Evolutionary conservation across 202 grass and related monocot species (phyloP).

Genomic region (Alloteropsis angusta): DNA sequence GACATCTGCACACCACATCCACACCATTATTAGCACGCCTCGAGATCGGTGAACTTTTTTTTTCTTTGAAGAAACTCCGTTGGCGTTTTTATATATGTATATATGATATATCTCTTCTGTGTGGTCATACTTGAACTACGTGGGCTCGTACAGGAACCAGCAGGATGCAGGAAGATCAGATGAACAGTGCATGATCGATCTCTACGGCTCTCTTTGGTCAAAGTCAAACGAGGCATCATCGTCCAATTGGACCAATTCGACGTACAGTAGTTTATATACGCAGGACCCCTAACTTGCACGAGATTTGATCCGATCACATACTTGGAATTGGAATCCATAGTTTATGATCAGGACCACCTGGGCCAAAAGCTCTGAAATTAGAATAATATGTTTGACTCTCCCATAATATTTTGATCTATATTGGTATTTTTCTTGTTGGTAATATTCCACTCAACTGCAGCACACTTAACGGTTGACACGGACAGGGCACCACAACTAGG

Average conservation of each 20-base stretch:
- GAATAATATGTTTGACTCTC: background rate
- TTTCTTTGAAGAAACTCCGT: background rate
- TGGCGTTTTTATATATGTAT: background rate
- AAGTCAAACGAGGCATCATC: constrained; percentile 15
- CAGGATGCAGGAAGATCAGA: background rate
- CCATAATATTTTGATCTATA: background rate
- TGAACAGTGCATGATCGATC: background rate
- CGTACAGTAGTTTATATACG: background rate
- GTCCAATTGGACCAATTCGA: too few relatives aligned
- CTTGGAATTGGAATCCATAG: background rate
- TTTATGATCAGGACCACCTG: background rate
- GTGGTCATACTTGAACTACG: background rate
- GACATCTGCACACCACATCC: constrained; percentile 57
- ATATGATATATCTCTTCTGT: background rate
- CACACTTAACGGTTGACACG: background rate
- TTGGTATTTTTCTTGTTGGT: background rate
- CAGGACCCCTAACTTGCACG: background rate
- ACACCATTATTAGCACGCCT: background rate
- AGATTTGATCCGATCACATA: background rate
- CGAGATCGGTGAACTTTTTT: background rate
- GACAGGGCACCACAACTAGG: background rate
- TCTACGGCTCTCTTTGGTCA: background rate
- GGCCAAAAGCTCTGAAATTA: background rate
- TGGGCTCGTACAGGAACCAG: background rate
- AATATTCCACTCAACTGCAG: background rate